Conservation (phyloP, 2,329 filamentous ascomycete genomes). For the Xylariaceae sp. region DNA sequence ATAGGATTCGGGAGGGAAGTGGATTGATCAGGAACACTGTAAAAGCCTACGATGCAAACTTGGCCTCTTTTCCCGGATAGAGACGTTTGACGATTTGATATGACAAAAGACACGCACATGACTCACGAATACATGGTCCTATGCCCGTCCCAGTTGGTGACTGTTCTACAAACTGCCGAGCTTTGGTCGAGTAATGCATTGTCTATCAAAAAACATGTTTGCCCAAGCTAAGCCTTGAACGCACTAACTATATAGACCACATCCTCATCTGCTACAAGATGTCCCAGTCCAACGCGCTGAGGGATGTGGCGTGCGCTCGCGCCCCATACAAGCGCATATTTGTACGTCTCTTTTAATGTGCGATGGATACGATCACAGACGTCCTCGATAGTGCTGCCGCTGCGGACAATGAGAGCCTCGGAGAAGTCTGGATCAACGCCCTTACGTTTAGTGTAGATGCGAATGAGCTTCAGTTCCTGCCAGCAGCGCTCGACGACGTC, state of each 20-base stretch:
- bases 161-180: neutral
- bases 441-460: slow-evolving; percentile 97
- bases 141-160: neutral
- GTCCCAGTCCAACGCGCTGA: slow-evolving; percentile 86
- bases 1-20: slow-evolving; percentile 15
- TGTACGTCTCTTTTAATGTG: slow-evolving; percentile 96
- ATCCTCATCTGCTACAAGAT: slow-evolving; percentile 76
- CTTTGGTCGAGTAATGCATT: slow-evolving; percentile 7
- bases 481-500: slow-evolving; percentile 96
- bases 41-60: slow-evolving; percentile 1
- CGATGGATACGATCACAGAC: slow-evolving; percentile 96
- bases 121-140: slow-evolving; percentile 28
- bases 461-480: slow-evolving; percentile 88
- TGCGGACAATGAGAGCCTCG: slow-evolving; percentile 92
- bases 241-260: slow-evolving; percentile 72
- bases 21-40: slow-evolving; percentile 8
- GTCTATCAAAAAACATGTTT: slow-evolving; percentile 27
- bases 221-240: slow-evolving; percentile 60
- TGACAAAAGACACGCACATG: slow-evolving; percentile 36
- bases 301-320: slow-evolving; percentile 94
- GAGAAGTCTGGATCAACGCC: slow-evolving; percentile 86
- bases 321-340: slow-evolving; percentile 98
- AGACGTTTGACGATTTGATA: slow-evolving; percentile 30
- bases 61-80: slow-evolving; percentile 3
- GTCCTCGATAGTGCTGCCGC: slow-evolving; percentile 89